phyloP scores from a whole-genome alignment of 176 grass and related monocot species.

The Ampelocalamus luodianensis region DNA sequence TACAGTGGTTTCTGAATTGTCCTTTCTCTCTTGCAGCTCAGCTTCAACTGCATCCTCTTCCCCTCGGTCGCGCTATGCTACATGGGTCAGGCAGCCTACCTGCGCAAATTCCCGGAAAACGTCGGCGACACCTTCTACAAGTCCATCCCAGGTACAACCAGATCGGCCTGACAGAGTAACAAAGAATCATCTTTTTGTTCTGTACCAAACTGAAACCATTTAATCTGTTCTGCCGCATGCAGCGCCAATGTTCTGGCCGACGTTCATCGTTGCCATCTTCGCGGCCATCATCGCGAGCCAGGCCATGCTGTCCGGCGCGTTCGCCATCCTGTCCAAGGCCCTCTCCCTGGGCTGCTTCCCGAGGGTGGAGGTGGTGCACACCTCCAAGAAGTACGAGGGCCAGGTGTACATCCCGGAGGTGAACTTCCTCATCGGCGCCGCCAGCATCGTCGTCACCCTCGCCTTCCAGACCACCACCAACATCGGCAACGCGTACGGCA shows the following conservation, averaged over 20 bases:
- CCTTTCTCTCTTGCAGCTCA: constrained; percentile 45
- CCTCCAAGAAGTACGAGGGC: constrained; percentile 67
- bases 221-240: not conserved
- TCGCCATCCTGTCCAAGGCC: constrained; percentile 67
- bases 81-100: constrained; percentile 71
- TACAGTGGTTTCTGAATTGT: not conserved
- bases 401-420: constrained; percentile 80
- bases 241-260: constrained; percentile 72
- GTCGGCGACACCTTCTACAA: constrained; percentile 60
- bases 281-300: constrained; percentile 75
- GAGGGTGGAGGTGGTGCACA: constrained; percentile 63
- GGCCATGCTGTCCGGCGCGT: constrained; percentile 69
- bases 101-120: constrained; percentile 44
- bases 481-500: constrained; percentile 75
- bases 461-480: constrained; percentile 54
- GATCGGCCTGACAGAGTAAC: not conserved
- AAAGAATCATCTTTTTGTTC: not conserved
- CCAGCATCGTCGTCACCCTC: constrained; percentile 56
- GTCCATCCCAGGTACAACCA: constrained; percentile 58
- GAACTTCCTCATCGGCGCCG: constrained; percentile 58
- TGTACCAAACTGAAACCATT: not conserved
- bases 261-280: constrained; percentile 62
- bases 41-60: constrained; percentile 54
- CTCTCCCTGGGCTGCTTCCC: constrained; percentile 67
- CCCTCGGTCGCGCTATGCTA: constrained; percentile 62